These are phyloP conservation scores for Phoenix roebelenii DNA, from an alignment of 176 grass and related monocot genomes.

Conservation along the genomic window DNA sequence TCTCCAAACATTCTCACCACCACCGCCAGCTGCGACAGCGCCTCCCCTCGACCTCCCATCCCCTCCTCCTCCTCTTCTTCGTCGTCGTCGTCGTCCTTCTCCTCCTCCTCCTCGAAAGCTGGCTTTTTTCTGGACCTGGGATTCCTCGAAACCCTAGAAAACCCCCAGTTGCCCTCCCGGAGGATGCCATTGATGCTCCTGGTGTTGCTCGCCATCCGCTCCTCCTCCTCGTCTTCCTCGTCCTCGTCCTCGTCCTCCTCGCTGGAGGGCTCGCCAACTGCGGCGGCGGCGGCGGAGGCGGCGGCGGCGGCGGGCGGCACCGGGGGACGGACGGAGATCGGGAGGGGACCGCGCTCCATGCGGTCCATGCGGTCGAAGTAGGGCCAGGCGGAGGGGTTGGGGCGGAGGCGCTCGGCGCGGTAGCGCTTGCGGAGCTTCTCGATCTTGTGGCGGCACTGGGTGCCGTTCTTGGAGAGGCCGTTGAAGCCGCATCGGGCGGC, in stretches of 20 bases:
- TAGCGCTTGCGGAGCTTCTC: constrained; percentile 98
- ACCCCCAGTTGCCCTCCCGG: constrained; percentile 29
- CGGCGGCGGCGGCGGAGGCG: neutral
- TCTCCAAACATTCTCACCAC: constrained; percentile 64
- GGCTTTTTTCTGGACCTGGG: constrained; percentile 40
- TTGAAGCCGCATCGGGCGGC: constrained; percentile 44
- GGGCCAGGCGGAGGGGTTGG: constrained; percentile 65
- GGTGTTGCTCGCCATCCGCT: constrained; percentile 43
- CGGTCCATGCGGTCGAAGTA: constrained; percentile 73
- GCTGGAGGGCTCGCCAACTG: neutral
- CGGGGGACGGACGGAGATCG: constrained; percentile 22
- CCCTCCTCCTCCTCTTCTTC: constrained; percentile 24
- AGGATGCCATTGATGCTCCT: constrained; percentile 70
- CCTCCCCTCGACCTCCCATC: neutral
- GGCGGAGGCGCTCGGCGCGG: constrained; percentile 56
- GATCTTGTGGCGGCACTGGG: constrained; percentile 98
- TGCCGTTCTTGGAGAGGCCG: constrained; percentile 54
- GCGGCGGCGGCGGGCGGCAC: constrained; percentile 11
- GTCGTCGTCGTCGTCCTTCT: constrained; percentile 20
- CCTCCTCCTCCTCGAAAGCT: constrained; percentile 19
- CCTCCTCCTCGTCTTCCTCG: neutral
- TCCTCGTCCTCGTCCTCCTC: neutral
- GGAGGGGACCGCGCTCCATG: constrained; percentile 62
- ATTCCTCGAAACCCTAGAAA: constrained; percentile 18
- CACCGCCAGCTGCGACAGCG: constrained; percentile 24